phyloP scores from a whole-genome alignment of 1,139 yeast species.

The Saccharomyces hybrid region DNA sequence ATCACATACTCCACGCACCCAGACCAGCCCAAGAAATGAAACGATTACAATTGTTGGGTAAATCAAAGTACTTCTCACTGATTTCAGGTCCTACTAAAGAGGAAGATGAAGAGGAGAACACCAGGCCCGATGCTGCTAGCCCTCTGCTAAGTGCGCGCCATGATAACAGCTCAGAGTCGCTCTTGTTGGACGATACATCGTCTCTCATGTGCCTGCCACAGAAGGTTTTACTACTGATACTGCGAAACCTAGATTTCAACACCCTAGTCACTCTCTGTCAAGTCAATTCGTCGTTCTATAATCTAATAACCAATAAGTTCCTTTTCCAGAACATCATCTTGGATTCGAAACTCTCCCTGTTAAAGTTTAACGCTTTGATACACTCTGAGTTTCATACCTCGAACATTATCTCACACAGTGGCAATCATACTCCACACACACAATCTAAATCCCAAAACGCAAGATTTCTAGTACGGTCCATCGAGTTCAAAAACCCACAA shows the following conservation, averaged over 20 bases:
- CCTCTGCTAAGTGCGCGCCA: background rate
- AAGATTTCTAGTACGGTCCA: constrained; percentile 23
- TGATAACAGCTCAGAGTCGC: background rate
- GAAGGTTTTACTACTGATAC: constrained; percentile 17
- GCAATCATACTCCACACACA: background rate
- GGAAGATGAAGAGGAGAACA: background rate
- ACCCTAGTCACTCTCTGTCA: constrained; percentile 19
- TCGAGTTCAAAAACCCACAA: constrained; percentile 29
- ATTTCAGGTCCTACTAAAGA: background rate
- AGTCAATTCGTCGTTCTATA: constrained; percentile 22
- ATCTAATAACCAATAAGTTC: constrained; percentile 20
- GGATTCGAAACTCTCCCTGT: constrained; percentile 20
- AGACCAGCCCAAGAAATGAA: constrained; percentile 14
- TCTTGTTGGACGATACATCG: background rate
- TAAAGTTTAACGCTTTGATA: constrained; percentile 27
- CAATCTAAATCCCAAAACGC: constrained; percentile 15
- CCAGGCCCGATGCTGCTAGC: background rate
- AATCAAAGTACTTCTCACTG: constrained; percentile 11
- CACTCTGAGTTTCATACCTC: constrained; percentile 25
- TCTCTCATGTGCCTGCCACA: constrained; percentile 10
- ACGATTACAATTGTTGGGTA: constrained; percentile 25
- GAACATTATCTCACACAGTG: constrained; percentile 9
- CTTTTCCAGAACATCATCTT: constrained; percentile 23
- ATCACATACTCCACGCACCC: background rate
- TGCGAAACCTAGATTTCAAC: constrained; percentile 17